Conservation (phyloP, 2,329 filamentous ascomycete genomes). For the Aureobasidium sp. region DNA sequence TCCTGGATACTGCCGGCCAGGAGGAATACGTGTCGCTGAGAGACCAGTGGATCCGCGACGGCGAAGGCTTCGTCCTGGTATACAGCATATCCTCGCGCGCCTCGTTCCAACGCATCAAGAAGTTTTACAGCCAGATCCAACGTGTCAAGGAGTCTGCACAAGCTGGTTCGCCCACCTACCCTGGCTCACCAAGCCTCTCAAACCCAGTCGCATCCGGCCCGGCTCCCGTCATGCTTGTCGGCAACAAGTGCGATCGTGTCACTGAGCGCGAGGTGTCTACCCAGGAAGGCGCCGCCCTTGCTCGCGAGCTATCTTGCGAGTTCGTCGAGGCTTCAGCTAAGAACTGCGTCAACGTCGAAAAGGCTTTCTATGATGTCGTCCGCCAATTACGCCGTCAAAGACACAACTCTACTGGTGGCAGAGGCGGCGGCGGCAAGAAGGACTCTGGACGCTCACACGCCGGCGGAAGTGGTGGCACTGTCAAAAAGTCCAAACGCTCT, state of each 20-base stretch:
- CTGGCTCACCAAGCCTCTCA: conserved; percentile 58
- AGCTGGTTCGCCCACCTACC: conserved; percentile 65
- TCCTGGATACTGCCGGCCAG: conserved; percentile 93
- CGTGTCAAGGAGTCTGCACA: conserved; percentile 83
- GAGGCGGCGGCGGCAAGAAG: conserved; percentile 3
- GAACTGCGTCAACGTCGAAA: conserved; percentile 97
- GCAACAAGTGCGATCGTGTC: conserved; percentile 95
- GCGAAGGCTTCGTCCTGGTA: conserved; percentile 93
- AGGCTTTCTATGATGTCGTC: conserved; percentile 97
- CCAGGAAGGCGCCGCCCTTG: conserved; percentile 86
- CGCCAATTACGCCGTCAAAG: conserved; percentile 79
- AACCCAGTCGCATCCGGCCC: conserved; percentile 48
- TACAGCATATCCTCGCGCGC: conserved; percentile 98
- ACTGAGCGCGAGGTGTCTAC: conserved; percentile 95
- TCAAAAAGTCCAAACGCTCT: background rate
- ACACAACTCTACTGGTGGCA: conserved; percentile 12
- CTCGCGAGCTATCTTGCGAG: conserved; percentile 86
- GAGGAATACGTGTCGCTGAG: conserved; percentile 96
- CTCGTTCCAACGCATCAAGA: conserved; percentile 88
- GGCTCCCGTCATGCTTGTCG: conserved; percentile 94
- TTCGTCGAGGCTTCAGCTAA: conserved; percentile 97
- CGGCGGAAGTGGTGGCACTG: background rate
- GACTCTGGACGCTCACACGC: background rate
- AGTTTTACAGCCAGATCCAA: conserved; percentile 95
- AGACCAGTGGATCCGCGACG: conserved; percentile 97